Base-by-base conservation (phyloP, 495 filamentous ascomycete genomes). In the Aspergillus conjunctus region DNA sequence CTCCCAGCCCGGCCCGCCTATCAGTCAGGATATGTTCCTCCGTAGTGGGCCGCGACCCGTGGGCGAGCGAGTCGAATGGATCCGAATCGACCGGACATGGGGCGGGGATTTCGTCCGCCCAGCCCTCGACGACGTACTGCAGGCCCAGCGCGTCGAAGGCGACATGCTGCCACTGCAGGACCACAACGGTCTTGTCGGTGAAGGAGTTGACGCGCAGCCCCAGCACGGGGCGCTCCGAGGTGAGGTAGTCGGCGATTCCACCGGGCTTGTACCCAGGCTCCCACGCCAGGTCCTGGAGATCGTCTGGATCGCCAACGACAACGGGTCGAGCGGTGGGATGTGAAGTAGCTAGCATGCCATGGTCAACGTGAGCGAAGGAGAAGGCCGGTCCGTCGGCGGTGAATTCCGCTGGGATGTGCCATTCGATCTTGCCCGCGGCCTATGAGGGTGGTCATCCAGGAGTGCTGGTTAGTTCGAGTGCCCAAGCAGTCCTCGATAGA, bases 151-250 rank as follows among this genome's bases (percentile, higher is more conserved):
- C 66, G 39, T 68, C 66, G 18, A 68, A 68, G 7, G 66, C 66
- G 21, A 68, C 66, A 60, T 68, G 66, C 49, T 68, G 66, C 66
- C 66, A 68, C 37, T 68, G 69, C 17, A 78, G 62, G 6, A 71
- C 67, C 14, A 82, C 73, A 33, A 85, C 64, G 0, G 81, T 85
- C 26, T 74, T 75, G 63, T 85, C 76, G 17, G 68, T 70, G 61
- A 85, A 83, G 0, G 73, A 75, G 33, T 78, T 73, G 31, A 83
- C 71, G 46, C 82, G 80, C 22, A 85, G 66, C 15, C 73, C 70
- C 17, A 83, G 61, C 53, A 79, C 79, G 17, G 82, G 81, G 9
- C 51, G 51, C 64, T 85, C 82, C 1, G 65, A 61, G 56, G 68
- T 71, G 31, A 81, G 21, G 54, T 76, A 83, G 60, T 83, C 82